Evolutionary conservation across 2,329 filamentous ascomycete species (phyloP).

Genomic region (Tricladium varicosporioides): DNA sequence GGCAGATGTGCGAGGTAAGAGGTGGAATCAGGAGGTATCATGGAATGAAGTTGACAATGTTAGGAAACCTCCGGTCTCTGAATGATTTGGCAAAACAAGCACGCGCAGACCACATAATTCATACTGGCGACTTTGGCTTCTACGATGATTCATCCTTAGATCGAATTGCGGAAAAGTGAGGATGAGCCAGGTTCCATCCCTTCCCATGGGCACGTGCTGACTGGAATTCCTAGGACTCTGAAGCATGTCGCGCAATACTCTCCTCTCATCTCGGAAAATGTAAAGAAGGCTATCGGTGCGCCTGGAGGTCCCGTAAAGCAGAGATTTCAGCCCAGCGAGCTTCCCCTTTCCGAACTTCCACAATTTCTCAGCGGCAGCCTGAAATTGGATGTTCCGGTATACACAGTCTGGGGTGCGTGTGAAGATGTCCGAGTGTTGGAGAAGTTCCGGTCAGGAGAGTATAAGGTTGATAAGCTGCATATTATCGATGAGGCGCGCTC

Average conservation of each 20-base stretch:
- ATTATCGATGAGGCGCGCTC: conserved; percentile 98
- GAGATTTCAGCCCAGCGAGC: conserved; percentile 75
- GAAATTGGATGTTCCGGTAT: conserved; percentile 93
- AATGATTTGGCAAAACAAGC: conserved; percentile 96
- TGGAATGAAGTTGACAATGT: conserved; percentile 23
- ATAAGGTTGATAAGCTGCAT: conserved; percentile 95
- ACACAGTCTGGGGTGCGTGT: conserved; percentile 98
- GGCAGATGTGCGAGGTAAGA: conserved; percentile 68
- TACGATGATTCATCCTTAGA: conserved; percentile 96
- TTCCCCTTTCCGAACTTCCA: conserved; percentile 89
- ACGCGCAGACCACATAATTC: conserved; percentile 94
- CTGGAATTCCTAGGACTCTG: conserved; percentile 65
- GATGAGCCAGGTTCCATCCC: conserved; percentile 30
- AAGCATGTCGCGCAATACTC: conserved; percentile 99
- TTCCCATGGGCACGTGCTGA: conserved; percentile 21
- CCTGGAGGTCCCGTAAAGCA: conserved; percentile 79
- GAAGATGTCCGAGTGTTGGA: conserved; percentile 97
- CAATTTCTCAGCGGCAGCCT: conserved; percentile 84
- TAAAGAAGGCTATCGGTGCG: conserved; percentile 65
- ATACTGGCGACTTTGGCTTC: conserved; percentile 98
- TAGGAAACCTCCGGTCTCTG: conserved; percentile 91
- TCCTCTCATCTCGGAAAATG: conserved; percentile 78
- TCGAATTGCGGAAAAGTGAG: conserved; percentile 94
- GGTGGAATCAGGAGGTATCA: conserved; percentile 4
- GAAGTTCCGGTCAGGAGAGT: conserved; percentile 95